Evolutionary conservation across 2,329 filamentous ascomycete genomes (phyloP).

Genomic region (Cordyceps fumosorosea): DNA sequence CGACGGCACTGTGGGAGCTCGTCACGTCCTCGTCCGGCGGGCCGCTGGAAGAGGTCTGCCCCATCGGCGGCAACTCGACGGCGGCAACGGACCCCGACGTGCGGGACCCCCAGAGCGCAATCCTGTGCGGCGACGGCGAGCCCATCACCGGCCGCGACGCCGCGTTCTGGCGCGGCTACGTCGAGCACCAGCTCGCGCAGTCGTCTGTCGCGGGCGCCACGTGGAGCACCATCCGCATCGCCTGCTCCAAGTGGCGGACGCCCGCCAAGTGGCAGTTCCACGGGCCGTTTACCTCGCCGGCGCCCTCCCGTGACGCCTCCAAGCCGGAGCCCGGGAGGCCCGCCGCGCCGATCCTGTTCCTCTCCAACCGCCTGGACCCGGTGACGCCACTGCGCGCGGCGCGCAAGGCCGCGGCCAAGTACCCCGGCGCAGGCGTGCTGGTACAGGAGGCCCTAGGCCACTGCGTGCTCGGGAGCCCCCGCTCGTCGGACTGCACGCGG

Average conservation of each 20-base stretch:
- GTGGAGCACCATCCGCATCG: constrained; percentile 31
- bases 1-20: not conserved
- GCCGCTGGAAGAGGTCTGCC: constrained; percentile 4
- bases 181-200: constrained; percentile 20
- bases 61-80: constrained; percentile 1
- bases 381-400: constrained; percentile 37
- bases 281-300: constrained; percentile 27
- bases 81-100: not conserved
- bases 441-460: constrained; percentile 27
- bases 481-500: constrained; percentile 18
- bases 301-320: constrained; percentile 15
- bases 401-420: constrained; percentile 22
- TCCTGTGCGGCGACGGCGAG: constrained; percentile 32
- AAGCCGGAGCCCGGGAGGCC: constrained; percentile 26
- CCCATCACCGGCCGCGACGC: constrained; percentile 17
- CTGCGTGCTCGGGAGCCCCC: constrained; percentile 13
- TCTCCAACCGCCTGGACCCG: constrained; percentile 37
- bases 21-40: not conserved
- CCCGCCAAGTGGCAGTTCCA: constrained; percentile 35
- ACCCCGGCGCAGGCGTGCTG: constrained; percentile 24
- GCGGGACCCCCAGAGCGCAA: constrained; percentile 19
- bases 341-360: constrained; percentile 36
- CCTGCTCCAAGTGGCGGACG: constrained; percentile 33
- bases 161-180: constrained; percentile 24
- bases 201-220: constrained; percentile 26